phyloP scores from a whole-genome alignment of 1,139 yeast species.

The Saccharomycopsis crataegensis region DNA sequence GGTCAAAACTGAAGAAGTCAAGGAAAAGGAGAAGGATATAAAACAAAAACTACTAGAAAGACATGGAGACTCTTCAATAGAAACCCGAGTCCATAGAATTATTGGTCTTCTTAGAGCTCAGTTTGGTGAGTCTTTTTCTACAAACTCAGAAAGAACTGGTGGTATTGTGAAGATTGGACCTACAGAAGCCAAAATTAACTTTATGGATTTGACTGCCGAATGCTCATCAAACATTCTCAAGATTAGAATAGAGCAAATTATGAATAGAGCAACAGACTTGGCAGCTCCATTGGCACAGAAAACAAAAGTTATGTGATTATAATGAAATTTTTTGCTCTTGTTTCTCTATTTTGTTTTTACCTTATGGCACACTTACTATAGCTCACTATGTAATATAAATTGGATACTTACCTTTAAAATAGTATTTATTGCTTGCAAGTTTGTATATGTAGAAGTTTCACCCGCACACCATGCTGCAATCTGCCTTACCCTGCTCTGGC shows the following conservation, averaged over 20 bases:
- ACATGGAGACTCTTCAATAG: constrained; percentile 32
- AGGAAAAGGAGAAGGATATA: constrained; percentile 3
- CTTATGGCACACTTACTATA: too few species aligned
- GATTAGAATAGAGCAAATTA: constrained; percentile 75
- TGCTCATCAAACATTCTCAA: constrained; percentile 72
- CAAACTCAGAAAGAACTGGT: constrained; percentile 32
- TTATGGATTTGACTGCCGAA: constrained; percentile 56
- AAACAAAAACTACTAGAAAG: constrained; percentile 4
- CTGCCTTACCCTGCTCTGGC: too few species aligned
- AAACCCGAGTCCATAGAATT: constrained; percentile 56
- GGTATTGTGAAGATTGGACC: constrained; percentile 66
- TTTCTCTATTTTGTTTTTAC: too few species aligned
- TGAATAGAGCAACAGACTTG: constrained; percentile 68
- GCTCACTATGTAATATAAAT: too few species aligned
- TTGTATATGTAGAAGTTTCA: too few species aligned
- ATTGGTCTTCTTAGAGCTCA: constrained; percentile 66
- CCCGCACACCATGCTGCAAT: too few species aligned
- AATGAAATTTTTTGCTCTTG: constrained; percentile 25
- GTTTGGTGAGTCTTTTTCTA: constrained; percentile 70
- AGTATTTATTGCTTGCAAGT: too few species aligned
- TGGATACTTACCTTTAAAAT: too few species aligned
- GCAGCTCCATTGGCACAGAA: constrained; percentile 68
- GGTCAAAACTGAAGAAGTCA: not conserved
- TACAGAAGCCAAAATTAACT: constrained; percentile 62
- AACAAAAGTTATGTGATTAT: constrained; percentile 23